Base-by-base conservation (phyloP, 495 filamentous ascomycete species). In the Extremus antarcticus region DNA sequence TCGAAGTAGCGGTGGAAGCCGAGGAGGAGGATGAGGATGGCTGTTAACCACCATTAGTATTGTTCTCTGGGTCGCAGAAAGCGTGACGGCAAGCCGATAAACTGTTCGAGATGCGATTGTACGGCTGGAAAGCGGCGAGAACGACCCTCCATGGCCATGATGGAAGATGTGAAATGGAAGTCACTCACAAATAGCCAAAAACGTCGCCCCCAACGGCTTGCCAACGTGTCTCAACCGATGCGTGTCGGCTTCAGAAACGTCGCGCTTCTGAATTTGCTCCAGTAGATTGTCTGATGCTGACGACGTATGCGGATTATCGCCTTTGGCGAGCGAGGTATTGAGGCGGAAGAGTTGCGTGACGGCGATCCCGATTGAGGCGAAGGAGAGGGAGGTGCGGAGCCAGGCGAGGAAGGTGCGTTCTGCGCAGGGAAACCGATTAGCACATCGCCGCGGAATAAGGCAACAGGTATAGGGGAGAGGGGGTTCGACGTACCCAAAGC, bases 391-490 rank as follows among this genome's bases (percentile, higher is more conserved):
- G 17, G 92, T 98, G 45, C 92, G 82, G 46, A 98, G 79, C 92
- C 92, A 98, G 48, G 92, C 92, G 20, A 98, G 81, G 70, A 97
- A 98, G 2, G 92, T 98, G 25, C 92, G 84, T 70, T 98, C 92
- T 96, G 64, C 40, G 25, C n/a, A n/a, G 9, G 41, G 7, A 45
- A 7, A n/a, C 10, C 3, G 45, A 54, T 23, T 16, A 54, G 35
- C 23, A 29, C 13, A 13, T 35, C n/a, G n/a, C n/a, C n/a, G n/a
- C 25, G 22, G 55, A 39, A 19, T 10, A 22, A 25, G 51, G 25
- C 35, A 45, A 29, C 10, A 11, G 50, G 40, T 43, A 25, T 53
- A 21, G 32, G 22, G 58, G 25, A 45, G 40, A 49, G 45, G 43
- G 17, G 25, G n/a, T n/a, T n/a, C n/a, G n/a, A 68, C 78, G 59